Evolutionary conservation across 148 eudicot genomes (phyloP).

Genomic region (Rhododendron kiyosumense): DNA sequence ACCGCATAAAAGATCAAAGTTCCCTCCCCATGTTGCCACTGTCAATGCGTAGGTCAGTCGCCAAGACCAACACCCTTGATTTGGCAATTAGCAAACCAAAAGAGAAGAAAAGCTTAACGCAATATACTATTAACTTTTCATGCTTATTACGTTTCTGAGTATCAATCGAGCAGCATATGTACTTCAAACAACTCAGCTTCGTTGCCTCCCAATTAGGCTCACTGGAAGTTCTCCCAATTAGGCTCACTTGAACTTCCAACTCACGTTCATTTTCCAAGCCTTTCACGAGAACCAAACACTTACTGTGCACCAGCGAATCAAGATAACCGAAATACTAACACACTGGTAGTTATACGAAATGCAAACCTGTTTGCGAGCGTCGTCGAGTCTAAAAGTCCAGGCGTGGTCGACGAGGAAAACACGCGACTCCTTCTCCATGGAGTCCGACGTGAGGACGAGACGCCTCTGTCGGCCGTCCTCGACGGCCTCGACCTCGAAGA

Average conservation of each 20-base stretch:
- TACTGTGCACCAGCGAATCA: neutral
- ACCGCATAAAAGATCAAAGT: neutral
- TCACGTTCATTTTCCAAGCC: neutral
- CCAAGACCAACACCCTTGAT: neutral
- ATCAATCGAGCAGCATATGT: neutral
- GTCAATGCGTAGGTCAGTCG: neutral
- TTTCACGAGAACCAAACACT: neutral
- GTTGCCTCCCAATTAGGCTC: neutral
- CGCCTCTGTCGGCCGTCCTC: slow-evolving; percentile 72
- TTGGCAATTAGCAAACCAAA: neutral
- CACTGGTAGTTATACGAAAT: neutral
- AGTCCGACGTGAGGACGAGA: slow-evolving; percentile 43
- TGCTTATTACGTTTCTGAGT: neutral
- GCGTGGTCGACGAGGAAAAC: slow-evolving; percentile 90
- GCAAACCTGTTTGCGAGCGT: slow-evolving; percentile 76
- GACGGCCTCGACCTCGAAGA: slow-evolving; percentile 68
- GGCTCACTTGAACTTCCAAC: neutral
- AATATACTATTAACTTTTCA: neutral
- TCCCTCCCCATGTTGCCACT: neutral
- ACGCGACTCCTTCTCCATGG: slow-evolving; percentile 43
- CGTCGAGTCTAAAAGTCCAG: slow-evolving; percentile 86
- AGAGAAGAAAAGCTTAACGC: neutral
- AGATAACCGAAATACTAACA: neutral
- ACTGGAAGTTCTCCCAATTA: neutral
- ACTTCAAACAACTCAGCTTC: neutral